phyloP scores from a whole-genome alignment of 1,284 basidiomycete species.

The Schizophyllum commune region DNA sequence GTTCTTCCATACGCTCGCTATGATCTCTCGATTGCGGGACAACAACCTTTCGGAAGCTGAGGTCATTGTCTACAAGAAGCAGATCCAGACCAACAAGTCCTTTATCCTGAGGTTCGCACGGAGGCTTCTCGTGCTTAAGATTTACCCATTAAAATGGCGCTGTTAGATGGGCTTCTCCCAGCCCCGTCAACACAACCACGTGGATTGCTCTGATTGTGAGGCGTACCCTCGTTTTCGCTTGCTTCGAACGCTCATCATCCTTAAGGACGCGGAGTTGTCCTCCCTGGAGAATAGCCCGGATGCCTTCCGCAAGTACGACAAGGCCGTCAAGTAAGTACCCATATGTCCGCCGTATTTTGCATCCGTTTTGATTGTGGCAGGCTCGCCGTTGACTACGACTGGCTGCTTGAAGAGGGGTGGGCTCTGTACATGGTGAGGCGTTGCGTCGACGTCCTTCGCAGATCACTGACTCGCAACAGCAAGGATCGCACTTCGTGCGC shows the following conservation, averaged over 20 bases:
- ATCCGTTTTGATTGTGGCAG: conserved; percentile 22
- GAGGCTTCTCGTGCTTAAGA: background rate
- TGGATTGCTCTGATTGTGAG: conserved; percentile 62
- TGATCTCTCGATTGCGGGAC: conserved; percentile 49
- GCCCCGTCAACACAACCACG: conserved; percentile 56
- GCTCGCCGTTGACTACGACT: conserved; percentile 55
- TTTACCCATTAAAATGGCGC: background rate
- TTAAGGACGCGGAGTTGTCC: conserved; percentile 59
- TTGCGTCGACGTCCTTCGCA: background rate
- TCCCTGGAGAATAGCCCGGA: conserved; percentile 46
- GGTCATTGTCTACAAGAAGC: conserved; percentile 17
- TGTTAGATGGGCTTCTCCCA: conserved; percentile 56
- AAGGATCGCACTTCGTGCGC: conserved; percentile 64
- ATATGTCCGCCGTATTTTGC: background rate
- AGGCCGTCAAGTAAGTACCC: conserved; percentile 48
- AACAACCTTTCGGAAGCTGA: conserved; percentile 29
- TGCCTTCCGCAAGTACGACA: conserved; percentile 58
- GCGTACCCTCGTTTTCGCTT: conserved; percentile 16
- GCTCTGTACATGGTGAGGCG: conserved; percentile 48
- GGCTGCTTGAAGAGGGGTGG: conserved; percentile 65
- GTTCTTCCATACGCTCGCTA: conserved; percentile 59
- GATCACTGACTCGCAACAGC: conserved; percentile 27
- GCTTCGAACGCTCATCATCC: background rate
- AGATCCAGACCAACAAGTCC: conserved; percentile 50
- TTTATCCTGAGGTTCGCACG: conserved; percentile 51